Percentiles rank a stretch among this genome's conserved stretches.
phyloP scores from a whole-genome alignment of 768 basidiomycete genomes.

The Suillus fuscotomentosus region DNA sequence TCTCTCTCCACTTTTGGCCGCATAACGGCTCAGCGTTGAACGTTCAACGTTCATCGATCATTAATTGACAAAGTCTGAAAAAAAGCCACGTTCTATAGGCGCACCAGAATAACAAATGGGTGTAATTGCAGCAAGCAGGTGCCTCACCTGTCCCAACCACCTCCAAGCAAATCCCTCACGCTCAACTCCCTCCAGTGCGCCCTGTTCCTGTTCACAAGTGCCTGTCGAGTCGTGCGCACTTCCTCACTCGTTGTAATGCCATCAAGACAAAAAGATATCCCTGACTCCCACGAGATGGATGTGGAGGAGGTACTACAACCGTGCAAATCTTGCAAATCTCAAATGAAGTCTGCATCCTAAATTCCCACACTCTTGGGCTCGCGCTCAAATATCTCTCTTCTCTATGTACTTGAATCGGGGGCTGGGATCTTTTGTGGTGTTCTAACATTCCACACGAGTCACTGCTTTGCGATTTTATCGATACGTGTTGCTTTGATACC shows the following conservation, averaged over 20 bases:
- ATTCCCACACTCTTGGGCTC: too few species aligned
- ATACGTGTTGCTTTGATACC: too few species aligned
- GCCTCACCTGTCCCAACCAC: neutral
- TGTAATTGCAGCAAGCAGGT: neutral
- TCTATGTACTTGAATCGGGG: too few species aligned
- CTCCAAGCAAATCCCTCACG: neutral
- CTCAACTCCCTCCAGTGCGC: neutral
- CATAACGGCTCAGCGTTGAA: neutral
- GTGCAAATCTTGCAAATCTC: too few species aligned
- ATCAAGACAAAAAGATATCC: neutral
- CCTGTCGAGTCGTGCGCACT: neutral
- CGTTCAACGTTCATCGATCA: neutral
- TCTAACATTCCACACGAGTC: too few species aligned
- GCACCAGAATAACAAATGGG: neutral
- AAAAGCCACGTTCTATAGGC: neutral
- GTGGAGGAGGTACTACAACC: too few species aligned
- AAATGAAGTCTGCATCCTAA: too few species aligned
- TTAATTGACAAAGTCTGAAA: too few species aligned
- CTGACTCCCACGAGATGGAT: too few species aligned
- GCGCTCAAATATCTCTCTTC: too few species aligned
- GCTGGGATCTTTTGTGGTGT: too few species aligned
- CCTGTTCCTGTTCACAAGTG: neutral
- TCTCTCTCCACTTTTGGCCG: neutral
- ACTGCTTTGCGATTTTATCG: too few species aligned
- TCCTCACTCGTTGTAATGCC: neutral